Evolutionary conservation across 257 asterid genomes (phyloP).

Genomic region (Rehmannia glutinosa): DNA sequence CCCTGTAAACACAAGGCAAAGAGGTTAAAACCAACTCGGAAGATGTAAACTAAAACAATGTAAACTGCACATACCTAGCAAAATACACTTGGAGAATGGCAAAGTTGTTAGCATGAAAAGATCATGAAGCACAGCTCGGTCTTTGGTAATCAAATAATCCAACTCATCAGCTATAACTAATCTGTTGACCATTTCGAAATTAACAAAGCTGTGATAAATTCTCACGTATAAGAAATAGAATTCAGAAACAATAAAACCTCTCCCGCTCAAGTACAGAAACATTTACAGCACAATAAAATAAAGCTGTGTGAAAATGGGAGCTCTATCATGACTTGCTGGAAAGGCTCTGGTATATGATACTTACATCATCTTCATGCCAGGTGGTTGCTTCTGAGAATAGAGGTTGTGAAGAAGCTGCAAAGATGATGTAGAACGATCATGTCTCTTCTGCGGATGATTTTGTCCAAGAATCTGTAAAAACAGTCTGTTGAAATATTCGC

Average conservation of each 20-base stretch:
- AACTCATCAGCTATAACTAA: constrained; percentile 85
- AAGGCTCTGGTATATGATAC: constrained; percentile 15
- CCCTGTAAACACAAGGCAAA: constrained; percentile 52
- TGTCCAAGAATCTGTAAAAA: constrained; percentile 58
- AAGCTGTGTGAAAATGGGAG: constrained; percentile 3
- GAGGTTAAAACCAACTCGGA: constrained; percentile 15
- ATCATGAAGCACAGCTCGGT: constrained; percentile 82
- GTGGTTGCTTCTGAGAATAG: constrained; percentile 58
- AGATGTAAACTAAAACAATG: constrained; percentile 13
- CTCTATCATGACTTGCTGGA: neutral
- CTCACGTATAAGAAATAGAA: neutral
- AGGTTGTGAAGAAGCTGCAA: constrained; percentile 59
- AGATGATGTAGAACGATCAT: constrained; percentile 33
- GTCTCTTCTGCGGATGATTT: constrained; percentile 32
- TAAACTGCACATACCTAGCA: constrained; percentile 54
- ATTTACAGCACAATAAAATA: neutral
- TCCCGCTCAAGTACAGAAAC: constrained; percentile 7
- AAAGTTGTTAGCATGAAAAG: constrained; percentile 86
- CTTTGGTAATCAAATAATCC: constrained; percentile 92
- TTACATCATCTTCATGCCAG: constrained; percentile 67
- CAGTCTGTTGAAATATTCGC: constrained; percentile 5
- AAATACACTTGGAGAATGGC: constrained; percentile 88
- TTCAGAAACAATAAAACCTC: neutral
- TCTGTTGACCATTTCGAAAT: constrained; percentile 36
- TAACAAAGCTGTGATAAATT: neutral